Evolutionary conservation across 768 basidiomycete species (phyloP).

Genomic region (Strobilomyces confusus): DNA sequence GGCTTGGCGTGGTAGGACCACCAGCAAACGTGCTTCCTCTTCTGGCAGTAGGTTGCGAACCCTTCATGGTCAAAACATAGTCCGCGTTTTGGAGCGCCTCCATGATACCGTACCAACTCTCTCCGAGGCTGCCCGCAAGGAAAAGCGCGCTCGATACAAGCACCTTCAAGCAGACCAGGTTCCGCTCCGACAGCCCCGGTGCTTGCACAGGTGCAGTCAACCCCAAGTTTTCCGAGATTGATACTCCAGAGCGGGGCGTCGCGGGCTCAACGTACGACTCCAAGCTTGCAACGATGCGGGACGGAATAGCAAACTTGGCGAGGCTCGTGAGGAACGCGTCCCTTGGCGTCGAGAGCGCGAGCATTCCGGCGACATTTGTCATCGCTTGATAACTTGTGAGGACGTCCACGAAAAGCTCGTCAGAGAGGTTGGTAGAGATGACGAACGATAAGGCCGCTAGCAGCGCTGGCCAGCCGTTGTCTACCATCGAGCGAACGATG

Average conservation of each 20-base stretch:
- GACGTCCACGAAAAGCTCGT: constrained; percentile 86
- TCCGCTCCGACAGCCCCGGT: constrained; percentile 82
- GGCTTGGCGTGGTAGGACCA: constrained; percentile 34
- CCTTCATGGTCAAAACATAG: constrained; percentile 75
- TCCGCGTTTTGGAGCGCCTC: constrained; percentile 94
- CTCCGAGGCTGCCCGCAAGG: constrained; percentile 80
- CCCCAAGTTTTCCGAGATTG: constrained; percentile 67
- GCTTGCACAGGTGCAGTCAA: constrained; percentile 48
- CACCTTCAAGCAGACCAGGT: constrained; percentile 86
- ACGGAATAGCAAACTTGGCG: constrained; percentile 90
- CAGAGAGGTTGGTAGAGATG: constrained; percentile 86
- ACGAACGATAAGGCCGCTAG: constrained; percentile 88
- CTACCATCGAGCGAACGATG: constrained; percentile 74
- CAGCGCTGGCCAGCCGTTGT: constrained; percentile 87
- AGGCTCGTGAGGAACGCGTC: constrained; percentile 91
- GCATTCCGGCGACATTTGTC: constrained; percentile 84
- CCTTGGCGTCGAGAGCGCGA: constrained; percentile 81
- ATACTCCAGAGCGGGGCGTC: constrained; percentile 56
- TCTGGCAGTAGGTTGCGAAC: constrained; percentile 30
- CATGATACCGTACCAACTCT: constrained; percentile 88
- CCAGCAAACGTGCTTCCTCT: constrained; percentile 33
- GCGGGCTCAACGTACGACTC: constrained; percentile 54
- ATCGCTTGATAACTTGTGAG: constrained; percentile 79
- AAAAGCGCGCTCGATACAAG: constrained; percentile 73
- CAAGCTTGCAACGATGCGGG: constrained; percentile 80